Evolutionary conservation across 129 eudicot species (phyloP).

Genomic region (Tagetes patula): DNA sequence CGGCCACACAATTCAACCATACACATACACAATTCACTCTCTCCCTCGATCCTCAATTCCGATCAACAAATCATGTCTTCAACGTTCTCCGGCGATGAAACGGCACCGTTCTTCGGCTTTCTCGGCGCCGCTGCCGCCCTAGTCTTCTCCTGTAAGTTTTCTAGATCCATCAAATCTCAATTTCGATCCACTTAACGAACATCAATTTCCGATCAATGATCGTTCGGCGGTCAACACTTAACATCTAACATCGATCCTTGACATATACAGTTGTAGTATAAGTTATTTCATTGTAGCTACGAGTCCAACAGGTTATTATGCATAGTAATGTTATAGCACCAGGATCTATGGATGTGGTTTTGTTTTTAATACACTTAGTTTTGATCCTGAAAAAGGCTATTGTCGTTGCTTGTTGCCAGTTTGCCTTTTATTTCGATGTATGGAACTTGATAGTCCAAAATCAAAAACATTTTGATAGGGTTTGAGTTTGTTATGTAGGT

Average conservation of each 20-base stretch:
- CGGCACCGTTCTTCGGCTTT: conserved; percentile 91
- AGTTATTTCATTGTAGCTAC: too few species aligned
- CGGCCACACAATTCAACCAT: conserved; percentile 20
- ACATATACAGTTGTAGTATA: too few species aligned
- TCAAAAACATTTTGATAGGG: not conserved
- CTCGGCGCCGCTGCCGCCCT: conserved; percentile 93
- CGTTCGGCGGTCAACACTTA: too few species aligned
- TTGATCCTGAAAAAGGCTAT: too few species aligned
- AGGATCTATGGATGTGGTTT: too few species aligned
- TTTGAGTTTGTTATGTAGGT: conserved; percentile 38
- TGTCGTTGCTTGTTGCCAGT: too few species aligned
- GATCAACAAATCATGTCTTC: conserved; percentile 50
- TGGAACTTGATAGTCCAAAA: too few species aligned
- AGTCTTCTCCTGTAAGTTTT: conserved; percentile 74
- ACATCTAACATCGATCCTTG: too few species aligned
- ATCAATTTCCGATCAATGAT: not conserved
- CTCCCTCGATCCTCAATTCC: conserved; percentile 34
- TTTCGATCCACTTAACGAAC: conserved; percentile 15
- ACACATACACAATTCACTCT: conserved; percentile 1
- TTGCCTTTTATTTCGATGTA: too few species aligned
- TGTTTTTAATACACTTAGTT: too few species aligned
- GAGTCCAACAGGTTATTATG: too few species aligned
- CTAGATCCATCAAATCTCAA: conserved; percentile 13
- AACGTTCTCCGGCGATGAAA: conserved; percentile 84
- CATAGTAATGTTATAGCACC: too few species aligned